Conservation (phyloP, 1,284 basidiomycete species). For the Leccinum subspadiceum region DNA sequence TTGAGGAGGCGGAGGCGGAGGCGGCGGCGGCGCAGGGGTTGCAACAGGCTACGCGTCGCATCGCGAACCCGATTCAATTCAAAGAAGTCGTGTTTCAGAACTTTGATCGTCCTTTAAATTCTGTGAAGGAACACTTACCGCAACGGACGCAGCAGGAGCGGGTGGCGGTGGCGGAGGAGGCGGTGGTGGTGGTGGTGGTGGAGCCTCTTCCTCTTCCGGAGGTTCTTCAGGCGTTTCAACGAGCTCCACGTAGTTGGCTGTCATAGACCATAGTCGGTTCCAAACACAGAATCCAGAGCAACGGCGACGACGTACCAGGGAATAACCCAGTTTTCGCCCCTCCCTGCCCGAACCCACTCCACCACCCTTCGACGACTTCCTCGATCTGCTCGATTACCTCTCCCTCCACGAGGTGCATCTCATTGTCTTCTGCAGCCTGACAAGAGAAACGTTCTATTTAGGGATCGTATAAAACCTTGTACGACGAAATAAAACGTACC, state of each 20-base stretch:
- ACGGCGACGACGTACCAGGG: constrained; percentile 51
- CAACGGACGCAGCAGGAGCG: too few relatives aligned
- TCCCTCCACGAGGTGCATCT: constrained; percentile 78
- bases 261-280: constrained; percentile 32
- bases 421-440: constrained; percentile 79
- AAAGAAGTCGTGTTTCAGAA: too few relatives aligned
- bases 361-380: constrained; percentile 85
- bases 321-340: constrained; percentile 72
- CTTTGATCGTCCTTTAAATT: background rate
- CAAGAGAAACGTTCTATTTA: background rate
- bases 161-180: constrained; percentile 10
- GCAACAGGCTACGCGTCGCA: too few relatives aligned
- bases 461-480: background rate
- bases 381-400: constrained; percentile 82
- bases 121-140: background rate
- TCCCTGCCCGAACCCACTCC: constrained; percentile 68
- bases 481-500: constrained; percentile 34
- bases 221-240: constrained; percentile 48
- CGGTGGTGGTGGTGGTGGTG: constrained; percentile 39
- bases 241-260: constrained; percentile 81
- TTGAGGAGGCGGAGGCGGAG: too few relatives aligned
- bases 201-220: constrained; percentile 31
- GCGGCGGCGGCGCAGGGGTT: constrained; percentile 36
- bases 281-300: background rate
- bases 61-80: too few relatives aligned